phyloP scores from a whole-genome alignment of 2,329 filamentous ascomycete genomes.

The Xylariaceae sp. region DNA sequence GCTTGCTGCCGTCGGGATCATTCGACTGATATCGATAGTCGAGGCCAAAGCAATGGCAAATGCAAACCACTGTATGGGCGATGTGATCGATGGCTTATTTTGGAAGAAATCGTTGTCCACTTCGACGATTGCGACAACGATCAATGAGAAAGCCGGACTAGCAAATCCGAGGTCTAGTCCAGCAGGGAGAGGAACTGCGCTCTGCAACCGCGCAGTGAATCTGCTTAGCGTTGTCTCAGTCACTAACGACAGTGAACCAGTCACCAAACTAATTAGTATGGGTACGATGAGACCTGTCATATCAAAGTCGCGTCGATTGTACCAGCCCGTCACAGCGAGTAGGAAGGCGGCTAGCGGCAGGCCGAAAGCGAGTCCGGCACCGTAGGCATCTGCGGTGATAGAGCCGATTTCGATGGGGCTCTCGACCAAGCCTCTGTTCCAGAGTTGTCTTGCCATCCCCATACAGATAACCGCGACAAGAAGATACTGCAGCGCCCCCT shows the following conservation, averaged over 20 bases:
- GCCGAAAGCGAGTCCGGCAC: conserved; percentile 13
- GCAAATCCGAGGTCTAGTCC: conserved; percentile 9
- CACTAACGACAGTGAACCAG: conserved; percentile 13
- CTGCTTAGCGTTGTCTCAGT: conserved; percentile 17
- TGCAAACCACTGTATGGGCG: conserved; percentile 15
- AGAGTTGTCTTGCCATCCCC: conserved; percentile 14
- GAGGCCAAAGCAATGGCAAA: conserved; percentile 17
- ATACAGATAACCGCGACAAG: conserved; percentile 13
- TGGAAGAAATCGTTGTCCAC: conserved; percentile 16
- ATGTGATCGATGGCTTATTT: conserved; percentile 17
- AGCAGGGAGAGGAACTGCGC: conserved; percentile 1
- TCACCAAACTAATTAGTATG: conserved; percentile 12
- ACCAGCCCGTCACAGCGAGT: conserved; percentile 15
- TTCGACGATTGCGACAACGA: conserved; percentile 17
- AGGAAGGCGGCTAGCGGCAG: conserved; percentile 13
- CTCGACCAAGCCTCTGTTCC: conserved; percentile 15
- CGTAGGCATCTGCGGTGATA: conserved; percentile 12
- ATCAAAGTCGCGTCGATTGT: conserved; percentile 19
- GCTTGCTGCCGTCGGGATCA: neutral
- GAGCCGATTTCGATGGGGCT: conserved; percentile 3
- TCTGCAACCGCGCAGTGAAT: conserved; percentile 10
- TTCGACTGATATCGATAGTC: conserved; percentile 10
- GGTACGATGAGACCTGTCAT: conserved; percentile 9
- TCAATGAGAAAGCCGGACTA: conserved; percentile 11
- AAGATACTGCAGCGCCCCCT: conserved; percentile 7